Percentiles rank a stretch among this genome's conserved stretches.
Conservation (phyloP, 164 flowering plant genomes). For the Dillenia turbinata region DNA sequence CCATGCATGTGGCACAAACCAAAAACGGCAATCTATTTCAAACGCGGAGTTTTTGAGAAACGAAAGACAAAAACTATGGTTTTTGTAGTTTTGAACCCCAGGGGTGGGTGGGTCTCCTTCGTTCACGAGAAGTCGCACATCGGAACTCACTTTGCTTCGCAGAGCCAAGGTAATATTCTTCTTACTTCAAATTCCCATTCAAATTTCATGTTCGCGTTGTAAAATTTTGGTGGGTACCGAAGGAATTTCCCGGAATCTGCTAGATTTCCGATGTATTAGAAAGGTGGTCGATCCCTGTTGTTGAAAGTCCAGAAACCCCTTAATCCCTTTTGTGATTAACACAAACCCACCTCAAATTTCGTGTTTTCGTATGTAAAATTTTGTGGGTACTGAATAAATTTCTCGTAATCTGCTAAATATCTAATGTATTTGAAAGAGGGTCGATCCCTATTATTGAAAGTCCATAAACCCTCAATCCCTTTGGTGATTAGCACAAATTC, state of each 20-base stretch:
- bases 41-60: too few species aligned
- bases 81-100: too few species aligned
- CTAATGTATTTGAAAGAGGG: constrained; percentile 66
- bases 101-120: too few species aligned
- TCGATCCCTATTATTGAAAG: constrained; percentile 47
- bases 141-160: too few species aligned
- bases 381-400: background rate
- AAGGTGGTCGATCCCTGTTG: constrained; percentile 54
- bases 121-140: too few species aligned
- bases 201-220: background rate
- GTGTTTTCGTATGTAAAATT: background rate
- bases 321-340: background rate
- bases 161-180: too few species aligned
- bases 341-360: background rate
- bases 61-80: too few species aligned
- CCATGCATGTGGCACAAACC: too few species aligned
- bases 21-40: too few species aligned
- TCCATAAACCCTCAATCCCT: constrained; percentile 44
- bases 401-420: background rate
- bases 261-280: constrained; percentile 42
- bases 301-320: constrained; percentile 44
- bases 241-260: background rate
- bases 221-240: background rate
- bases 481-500: constrained; percentile 49
- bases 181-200: too few species aligned